Evolutionary conservation across 2,329 filamentous ascomycete species (phyloP), one percentile per base, ranked within the genome.

Genomic region (Aphanoascus verrucosus): DNA sequence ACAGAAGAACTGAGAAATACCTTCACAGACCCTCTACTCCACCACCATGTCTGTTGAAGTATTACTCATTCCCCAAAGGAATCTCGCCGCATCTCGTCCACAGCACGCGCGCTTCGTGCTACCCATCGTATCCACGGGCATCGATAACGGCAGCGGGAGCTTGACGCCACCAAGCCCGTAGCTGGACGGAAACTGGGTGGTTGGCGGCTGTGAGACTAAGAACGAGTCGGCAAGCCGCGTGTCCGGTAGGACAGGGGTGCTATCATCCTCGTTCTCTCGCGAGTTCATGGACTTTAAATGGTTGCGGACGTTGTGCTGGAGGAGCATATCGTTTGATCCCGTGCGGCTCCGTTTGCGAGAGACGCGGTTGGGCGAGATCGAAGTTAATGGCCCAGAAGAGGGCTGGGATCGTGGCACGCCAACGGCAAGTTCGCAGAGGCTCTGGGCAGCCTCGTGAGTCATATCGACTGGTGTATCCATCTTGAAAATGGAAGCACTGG

Each of bases 101-200:
- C 69, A 70, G 60, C 69, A 71, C 34, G 68, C 66, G 45, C 69
- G 68, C 58, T 71, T 71, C 64, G 68, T 67, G 44, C 67, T 66
- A 8, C 62, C 64, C 2, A n/a, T n/a, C n/a, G 64, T 32, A 11
- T 49, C 41, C 40, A 52, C 56, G 1, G 49, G 63, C n/a, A 64
- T 63, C 40, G 68, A 65, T 15, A 70, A 28, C 32, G 41, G 46
- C 35, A 49, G 17, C 58, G n/a, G 63, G 35, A 44, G 59, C 37
- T 61, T 34, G 55, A 45, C 57, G 58, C 40, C 58, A 49, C 55
- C 58, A 20, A 64, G 51, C 20, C 59, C 58, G 19, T 56, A 49
- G 12, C 56, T 58, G 2, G 57, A 56, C 12, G 57, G 47, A 20
- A 52, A 57, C 28, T 59, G 35, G 37, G 53, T 47, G 17, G 57